These are phyloP conservation scores for Aspergillus sparsus DNA, from an alignment of 495 filamentous ascomycete genomes.

Conservation along the genomic window DNA sequence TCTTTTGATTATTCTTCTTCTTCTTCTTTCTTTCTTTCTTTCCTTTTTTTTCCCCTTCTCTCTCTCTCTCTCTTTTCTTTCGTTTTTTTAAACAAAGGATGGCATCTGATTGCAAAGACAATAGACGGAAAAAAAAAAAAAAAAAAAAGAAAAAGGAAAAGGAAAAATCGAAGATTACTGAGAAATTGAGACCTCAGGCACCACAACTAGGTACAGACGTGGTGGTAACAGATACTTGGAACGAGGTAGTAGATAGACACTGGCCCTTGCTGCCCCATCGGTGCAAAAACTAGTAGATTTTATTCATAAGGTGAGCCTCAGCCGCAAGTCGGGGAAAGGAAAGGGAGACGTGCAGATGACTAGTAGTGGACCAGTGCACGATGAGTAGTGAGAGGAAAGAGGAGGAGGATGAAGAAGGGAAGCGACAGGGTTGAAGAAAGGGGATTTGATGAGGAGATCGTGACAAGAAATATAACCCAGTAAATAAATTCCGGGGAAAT, in stretches of 20 bases:
- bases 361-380: background rate
- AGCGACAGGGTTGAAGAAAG: background rate
- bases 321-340: slow-evolving; percentile 10
- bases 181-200: background rate
- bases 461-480: background rate
- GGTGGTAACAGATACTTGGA: background rate
- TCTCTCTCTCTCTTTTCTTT: background rate
- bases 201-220: background rate
- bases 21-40: background rate
- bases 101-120: too few species aligned
- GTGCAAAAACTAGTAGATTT: slow-evolving; percentile 1
- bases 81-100: background rate
- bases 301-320: slow-evolving; percentile 9
- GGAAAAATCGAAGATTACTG: too few species aligned
- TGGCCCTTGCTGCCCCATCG: slow-evolving; percentile 4
- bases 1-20: background rate
- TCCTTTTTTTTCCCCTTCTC: too few species aligned
- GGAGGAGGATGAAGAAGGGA: background rate
- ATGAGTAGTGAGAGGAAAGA: background rate
- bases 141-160: too few species aligned
- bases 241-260: background rate
- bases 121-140: too few species aligned
- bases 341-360: slow-evolving; percentile 12
- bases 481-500: slow-evolving; percentile 1
- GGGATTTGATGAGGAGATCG: background rate